Conservation (phyloP, 108 stramenopile genomes). For the Skeletonema grethae region DNA sequence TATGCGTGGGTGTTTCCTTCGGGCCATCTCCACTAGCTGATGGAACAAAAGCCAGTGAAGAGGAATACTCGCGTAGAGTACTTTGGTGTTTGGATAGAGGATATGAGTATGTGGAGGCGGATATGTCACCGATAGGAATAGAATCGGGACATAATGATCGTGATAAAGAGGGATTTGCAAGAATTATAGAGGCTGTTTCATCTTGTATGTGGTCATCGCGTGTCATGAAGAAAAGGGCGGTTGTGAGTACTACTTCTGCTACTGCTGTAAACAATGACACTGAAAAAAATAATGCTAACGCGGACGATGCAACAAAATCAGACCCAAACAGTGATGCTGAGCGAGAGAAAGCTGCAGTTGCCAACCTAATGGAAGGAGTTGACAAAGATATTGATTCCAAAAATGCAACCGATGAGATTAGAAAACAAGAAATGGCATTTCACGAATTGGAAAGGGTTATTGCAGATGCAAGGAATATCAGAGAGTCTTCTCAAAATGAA, state of each 20-base stretch:
- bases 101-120: constrained; percentile 84
- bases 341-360: constrained; percentile 31
- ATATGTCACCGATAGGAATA: constrained; percentile 60
- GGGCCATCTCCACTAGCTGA: constrained; percentile 40
- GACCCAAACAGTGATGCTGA: constrained; percentile 24
- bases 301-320: constrained; percentile 7
- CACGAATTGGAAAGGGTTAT: constrained; percentile 68
- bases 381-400: neutral
- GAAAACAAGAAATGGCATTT: constrained; percentile 50
- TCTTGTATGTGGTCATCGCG: constrained; percentile 83
- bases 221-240: constrained; percentile 51
- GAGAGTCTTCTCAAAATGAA: constrained; percentile 66
- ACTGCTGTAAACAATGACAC: neutral
- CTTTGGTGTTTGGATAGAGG: constrained; percentile 89
- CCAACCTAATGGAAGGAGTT: constrained; percentile 29
- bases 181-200: constrained; percentile 80
- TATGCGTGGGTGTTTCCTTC: constrained; percentile 67
- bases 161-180: constrained; percentile 88
- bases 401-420: neutral
- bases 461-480: constrained; percentile 64
- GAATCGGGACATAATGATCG: constrained; percentile 72
- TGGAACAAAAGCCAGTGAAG: constrained; percentile 46
- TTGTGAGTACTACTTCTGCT: neutral
- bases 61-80: constrained; percentile 81
- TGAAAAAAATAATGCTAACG: neutral